Conservation (phyloP, 2,329 filamentous ascomycete species). For the Ceratocystis cubensis region DNA sequence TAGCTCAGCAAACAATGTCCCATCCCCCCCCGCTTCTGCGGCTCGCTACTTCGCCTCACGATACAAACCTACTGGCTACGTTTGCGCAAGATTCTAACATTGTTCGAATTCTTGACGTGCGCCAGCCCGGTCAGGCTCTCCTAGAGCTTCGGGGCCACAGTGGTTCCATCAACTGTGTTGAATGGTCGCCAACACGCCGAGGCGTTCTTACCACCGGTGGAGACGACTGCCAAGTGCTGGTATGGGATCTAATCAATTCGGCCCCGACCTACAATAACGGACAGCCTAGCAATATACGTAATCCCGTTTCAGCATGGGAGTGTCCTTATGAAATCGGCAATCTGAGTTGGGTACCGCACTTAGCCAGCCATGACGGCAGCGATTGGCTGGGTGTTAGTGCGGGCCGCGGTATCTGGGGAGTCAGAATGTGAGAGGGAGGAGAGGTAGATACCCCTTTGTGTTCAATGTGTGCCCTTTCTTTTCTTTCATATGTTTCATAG, state of each 20-base stretch:
- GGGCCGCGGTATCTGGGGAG: conserved; percentile 70
- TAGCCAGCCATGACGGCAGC: conserved; percentile 54
- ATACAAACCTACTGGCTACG: conserved; percentile 89
- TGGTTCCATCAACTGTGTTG: conserved; percentile 77
- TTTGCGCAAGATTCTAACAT: conserved; percentile 88
- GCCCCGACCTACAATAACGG: conserved; percentile 41
- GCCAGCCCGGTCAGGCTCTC: conserved; percentile 88
- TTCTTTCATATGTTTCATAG: conserved; percentile 12
- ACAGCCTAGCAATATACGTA: conserved; percentile 46
- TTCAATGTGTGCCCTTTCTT: neutral
- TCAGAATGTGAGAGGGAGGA: conserved; percentile 30
- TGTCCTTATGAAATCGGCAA: conserved; percentile 82
- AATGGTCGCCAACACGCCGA: conserved; percentile 82
- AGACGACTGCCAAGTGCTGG: conserved; percentile 79
- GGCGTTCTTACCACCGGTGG: conserved; percentile 83
- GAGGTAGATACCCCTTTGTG: neutral
- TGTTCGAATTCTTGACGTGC: conserved; percentile 88
- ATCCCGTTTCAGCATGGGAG: conserved; percentile 65
- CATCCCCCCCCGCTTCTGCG: conserved; percentile 67
- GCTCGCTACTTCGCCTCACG: conserved; percentile 82
- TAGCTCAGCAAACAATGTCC: conserved; percentile 64
- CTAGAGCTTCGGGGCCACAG: conserved; percentile 85
- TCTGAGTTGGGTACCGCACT: conserved; percentile 68
- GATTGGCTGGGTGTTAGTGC: conserved; percentile 79
- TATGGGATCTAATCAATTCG: conserved; percentile 80